Conservation (phyloP, 2,329 filamentous ascomycete species). For the Talaromyces sp. region DNA sequence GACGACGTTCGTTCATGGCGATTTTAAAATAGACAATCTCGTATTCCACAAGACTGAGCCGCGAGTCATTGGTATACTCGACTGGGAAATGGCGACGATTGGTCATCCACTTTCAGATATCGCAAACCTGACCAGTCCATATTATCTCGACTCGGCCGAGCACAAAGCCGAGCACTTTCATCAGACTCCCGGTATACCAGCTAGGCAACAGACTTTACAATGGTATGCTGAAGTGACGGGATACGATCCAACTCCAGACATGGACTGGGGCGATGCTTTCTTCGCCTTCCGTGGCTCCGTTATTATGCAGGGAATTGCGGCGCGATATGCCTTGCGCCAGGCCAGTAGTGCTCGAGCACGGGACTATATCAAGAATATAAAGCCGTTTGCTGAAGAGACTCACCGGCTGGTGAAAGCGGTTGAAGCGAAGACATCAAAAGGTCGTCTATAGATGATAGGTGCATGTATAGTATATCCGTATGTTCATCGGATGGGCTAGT, state of each 20-base stretch:
- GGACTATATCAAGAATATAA: conserved; percentile 66
- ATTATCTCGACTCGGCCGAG: conserved; percentile 34
- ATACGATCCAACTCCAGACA: conserved; percentile 61
- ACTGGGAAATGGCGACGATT: conserved; percentile 98
- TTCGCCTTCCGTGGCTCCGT: conserved; percentile 57
- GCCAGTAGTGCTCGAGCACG: conserved; percentile 82
- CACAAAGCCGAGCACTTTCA: conserved; percentile 52
- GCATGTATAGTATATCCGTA: neutral
- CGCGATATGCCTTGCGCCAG: conserved; percentile 77
- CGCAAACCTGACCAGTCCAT: conserved; percentile 64
- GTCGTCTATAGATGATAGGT: conserved; percentile 15
- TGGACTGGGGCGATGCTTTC: conserved; percentile 64
- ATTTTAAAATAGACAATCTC: conserved; percentile 93
- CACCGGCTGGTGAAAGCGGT: conserved; percentile 67
- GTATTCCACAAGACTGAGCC: conserved; percentile 88
- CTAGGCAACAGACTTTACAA: conserved; percentile 54
- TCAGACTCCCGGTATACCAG: conserved; percentile 65
- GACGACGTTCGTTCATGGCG: conserved; percentile 80
- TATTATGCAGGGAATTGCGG: conserved; percentile 87
- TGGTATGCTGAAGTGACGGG: conserved; percentile 69
- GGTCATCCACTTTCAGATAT: conserved; percentile 94
- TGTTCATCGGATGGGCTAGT: neutral
- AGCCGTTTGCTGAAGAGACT: conserved; percentile 70
- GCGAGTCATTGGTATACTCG: conserved; percentile 84
- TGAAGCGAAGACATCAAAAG: conserved; percentile 34